Conservation (phyloP, 164 flowering plant genomes). For the Nymphaea colorata region DNA sequence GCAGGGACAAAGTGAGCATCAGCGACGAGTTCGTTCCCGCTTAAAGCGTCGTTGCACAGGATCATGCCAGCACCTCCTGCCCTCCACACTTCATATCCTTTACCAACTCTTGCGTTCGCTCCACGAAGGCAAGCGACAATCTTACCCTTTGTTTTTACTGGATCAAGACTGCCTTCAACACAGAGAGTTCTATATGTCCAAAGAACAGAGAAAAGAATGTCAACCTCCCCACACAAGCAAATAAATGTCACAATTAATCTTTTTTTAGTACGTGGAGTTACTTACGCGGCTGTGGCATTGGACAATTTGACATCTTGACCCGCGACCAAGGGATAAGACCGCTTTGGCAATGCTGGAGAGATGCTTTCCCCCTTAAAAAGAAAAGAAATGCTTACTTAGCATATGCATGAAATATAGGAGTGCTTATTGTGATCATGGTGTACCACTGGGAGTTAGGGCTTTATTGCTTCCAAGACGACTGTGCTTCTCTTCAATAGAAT, state of each 20-base stretch:
- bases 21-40: conserved; percentile 26
- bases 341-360: neutral
- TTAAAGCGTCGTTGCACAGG: conserved; percentile 23
- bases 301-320: conserved; percentile 20
- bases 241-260: neutral
- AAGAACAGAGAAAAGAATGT: neutral
- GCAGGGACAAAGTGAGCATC: conserved; percentile 49
- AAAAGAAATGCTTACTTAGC: no score
- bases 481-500: no score
- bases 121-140: conserved; percentile 56
- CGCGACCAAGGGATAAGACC: conserved; percentile 12
- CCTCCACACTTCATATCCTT: conserved; percentile 19
- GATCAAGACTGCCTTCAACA: conserved; percentile 28
- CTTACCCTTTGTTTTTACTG: conserved; percentile 42
- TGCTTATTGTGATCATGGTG: no score
- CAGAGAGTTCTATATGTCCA: neutral
- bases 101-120: conserved; percentile 23
- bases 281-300: conserved; percentile 17
- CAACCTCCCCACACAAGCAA: neutral
- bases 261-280: conserved; percentile 12
- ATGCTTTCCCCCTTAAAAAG: neutral
- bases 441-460: no score
- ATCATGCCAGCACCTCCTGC: conserved; percentile 62
- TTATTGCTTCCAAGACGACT: no score
- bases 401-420: no score